These are phyloP conservation scores for Diaporthe eres DNA, from an alignment of 2,329 filamentous ascomycete species.

Conservation along the genomic window DNA sequence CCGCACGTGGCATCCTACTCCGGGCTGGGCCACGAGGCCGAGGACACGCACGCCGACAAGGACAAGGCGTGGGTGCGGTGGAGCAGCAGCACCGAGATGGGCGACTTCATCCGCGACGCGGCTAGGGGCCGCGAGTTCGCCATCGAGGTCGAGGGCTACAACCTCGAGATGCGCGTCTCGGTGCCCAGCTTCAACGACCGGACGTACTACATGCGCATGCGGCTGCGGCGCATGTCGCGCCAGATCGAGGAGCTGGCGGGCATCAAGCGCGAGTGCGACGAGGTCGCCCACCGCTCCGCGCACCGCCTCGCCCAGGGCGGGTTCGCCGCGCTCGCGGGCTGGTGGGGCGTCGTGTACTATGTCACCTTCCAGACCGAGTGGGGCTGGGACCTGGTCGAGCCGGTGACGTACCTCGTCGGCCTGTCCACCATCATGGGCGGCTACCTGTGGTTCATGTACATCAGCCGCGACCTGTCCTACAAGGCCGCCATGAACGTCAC, in stretches of 20 bases:
- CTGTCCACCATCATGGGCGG: conserved; percentile 88
- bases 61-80: conserved; percentile 79
- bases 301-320: conserved; percentile 86
- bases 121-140: conserved; percentile 87
- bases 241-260: conserved; percentile 78
- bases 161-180: conserved; percentile 77
- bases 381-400: conserved; percentile 94
- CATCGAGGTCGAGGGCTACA: conserved; percentile 81
- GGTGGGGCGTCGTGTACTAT: conserved; percentile 88
- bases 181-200: conserved; percentile 91
- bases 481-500: conserved; percentile 89
- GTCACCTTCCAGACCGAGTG: conserved; percentile 79
- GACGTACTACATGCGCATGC: conserved; percentile 88
- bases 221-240: conserved; percentile 78
- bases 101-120: conserved; percentile 93
- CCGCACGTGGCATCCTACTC: conserved; percentile 77
- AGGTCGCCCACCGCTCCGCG: conserved; percentile 80
- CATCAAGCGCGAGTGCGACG: conserved; percentile 86
- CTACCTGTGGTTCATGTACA: conserved; percentile 94
- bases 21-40: conserved; percentile 74
- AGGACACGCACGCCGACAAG: conserved; percentile 63
- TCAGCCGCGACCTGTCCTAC: conserved; percentile 91
- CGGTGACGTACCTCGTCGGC: conserved; percentile 90
- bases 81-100: conserved; percentile 90
- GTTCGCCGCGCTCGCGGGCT: conserved; percentile 78